Base-by-base conservation (phyloP, 2,329 filamentous ascomycete species). In the Albophoma yamanashiensis region DNA sequence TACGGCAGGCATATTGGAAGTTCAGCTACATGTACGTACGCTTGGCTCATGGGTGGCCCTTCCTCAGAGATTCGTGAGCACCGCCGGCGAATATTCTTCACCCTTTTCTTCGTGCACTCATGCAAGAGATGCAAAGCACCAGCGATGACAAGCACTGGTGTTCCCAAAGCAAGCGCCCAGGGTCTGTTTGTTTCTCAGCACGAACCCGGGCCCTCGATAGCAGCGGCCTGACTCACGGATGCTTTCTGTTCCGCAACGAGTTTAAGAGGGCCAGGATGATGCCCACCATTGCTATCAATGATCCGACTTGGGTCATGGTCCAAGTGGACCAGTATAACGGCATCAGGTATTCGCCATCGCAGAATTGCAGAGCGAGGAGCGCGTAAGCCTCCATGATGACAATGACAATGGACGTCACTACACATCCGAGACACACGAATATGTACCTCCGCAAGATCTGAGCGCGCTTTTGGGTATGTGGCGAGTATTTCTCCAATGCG, bases 301-400 rank as follows among this genome's bases (percentile, higher is more conserved):
- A 80, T 7, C 82, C 83, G 2, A 85, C 71, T 64, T 85, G 82
- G 6, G 84, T 73, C 76, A 83, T 82, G 27, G 81, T 82, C 81
- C 82, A 85, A 2, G 82, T 83, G 0, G 82, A 79, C 82, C 82
- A 85, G 69, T 84, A 85, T 0, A 85, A 71, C 1, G 78, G 77
- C 71, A 84, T 84, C 59, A 85, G 75, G 64, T 84, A 79, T 64
- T 86, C 83, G 12, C 82, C 82, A 43, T 83, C 80, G 63, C 83
- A 86, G 64, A 83, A 86, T 64, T 85, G 80, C 5, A 84, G 69
- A 0, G 79, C 79, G 60, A 83, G 65, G 22, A 84, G 75, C 14
- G 74, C 71, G 60, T 79, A 85, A 17, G 79, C 79, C 67, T 86
- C 82, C 70, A 85, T 75, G 58, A 84, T 71, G 36, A 83, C 73